phyloP scores from a whole-genome alignment of 176 grass and related monocot genomes.

The Thinopyrum elongatum region DNA sequence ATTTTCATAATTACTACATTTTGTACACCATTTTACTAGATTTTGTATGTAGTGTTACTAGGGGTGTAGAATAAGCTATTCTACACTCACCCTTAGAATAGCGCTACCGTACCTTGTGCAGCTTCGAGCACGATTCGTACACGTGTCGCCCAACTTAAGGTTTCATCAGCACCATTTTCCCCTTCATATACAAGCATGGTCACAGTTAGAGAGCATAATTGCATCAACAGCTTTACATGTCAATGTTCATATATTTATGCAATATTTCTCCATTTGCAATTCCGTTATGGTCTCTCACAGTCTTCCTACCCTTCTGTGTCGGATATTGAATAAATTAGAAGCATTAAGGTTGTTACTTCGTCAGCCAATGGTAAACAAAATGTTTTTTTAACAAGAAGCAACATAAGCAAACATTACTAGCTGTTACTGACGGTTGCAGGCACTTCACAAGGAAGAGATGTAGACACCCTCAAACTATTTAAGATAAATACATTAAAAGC shows the following conservation, averaged over 20 bases:
- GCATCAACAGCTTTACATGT: neutral
- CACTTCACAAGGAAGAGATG: neutral
- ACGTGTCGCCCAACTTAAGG: slow-evolving; percentile 25
- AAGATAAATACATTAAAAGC: neutral
- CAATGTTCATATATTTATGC: neutral
- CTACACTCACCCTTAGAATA: too few species aligned
- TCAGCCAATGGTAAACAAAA: neutral
- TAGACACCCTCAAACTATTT: neutral
- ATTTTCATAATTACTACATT: too few species aligned
- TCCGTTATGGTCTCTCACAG: neutral
- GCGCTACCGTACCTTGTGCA: slow-evolving; percentile 51
- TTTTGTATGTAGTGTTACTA: too few species aligned
- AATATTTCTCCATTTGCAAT: neutral
- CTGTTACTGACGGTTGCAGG: too few species aligned
- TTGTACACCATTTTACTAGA: too few species aligned
- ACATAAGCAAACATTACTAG: too few species aligned
- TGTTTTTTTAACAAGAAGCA: too few species aligned
- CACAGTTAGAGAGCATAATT: neutral
- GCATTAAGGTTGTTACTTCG: neutral
- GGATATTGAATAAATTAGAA: neutral
- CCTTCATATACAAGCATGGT: neutral
- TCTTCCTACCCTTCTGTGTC: neutral
- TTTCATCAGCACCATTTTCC: neutral
- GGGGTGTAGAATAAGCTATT: too few species aligned
- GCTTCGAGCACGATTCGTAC: slow-evolving; percentile 13